Evolutionary conservation across 208 protist genomes (phyloP).

Genomic region (Trypanosoma cruzi): DNA sequence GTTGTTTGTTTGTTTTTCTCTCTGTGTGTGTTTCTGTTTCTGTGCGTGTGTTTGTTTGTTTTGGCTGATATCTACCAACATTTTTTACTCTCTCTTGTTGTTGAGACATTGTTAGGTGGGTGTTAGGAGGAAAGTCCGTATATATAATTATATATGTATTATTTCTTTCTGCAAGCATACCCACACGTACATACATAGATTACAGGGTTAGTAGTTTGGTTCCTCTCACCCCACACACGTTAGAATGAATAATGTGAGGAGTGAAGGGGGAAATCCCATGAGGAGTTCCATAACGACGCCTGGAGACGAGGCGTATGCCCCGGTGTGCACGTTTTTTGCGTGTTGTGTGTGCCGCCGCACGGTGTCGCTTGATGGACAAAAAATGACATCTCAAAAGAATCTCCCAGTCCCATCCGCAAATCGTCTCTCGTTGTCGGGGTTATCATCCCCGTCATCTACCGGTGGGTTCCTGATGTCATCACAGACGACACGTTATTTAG

Average conservation of each 20-base stretch:
- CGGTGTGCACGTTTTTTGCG: not conserved
- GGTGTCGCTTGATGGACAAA: conserved; percentile 5
- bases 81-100: not conserved
- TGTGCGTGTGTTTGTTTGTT: not conserved
- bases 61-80: not conserved
- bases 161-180: not conserved
- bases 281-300: not conserved
- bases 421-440: not conserved
- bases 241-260: not conserved
- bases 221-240: not conserved
- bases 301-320: not conserved
- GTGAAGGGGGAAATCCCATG: not conserved
- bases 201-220: not conserved
- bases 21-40: not conserved
- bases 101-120: not conserved
- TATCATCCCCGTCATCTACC: not conserved
- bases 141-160: not conserved
- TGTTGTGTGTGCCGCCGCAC: conserved; percentile 23
- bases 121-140: not conserved
- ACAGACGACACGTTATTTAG: not conserved
- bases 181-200: not conserved
- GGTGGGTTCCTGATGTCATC: conserved; percentile 4
- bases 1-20: not conserved
- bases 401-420: not conserved
- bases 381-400: not conserved